These are phyloP conservation scores for Mycena sanguinolenta DNA, from an alignment of 768 basidiomycete species.

Conservation along the genomic window DNA sequence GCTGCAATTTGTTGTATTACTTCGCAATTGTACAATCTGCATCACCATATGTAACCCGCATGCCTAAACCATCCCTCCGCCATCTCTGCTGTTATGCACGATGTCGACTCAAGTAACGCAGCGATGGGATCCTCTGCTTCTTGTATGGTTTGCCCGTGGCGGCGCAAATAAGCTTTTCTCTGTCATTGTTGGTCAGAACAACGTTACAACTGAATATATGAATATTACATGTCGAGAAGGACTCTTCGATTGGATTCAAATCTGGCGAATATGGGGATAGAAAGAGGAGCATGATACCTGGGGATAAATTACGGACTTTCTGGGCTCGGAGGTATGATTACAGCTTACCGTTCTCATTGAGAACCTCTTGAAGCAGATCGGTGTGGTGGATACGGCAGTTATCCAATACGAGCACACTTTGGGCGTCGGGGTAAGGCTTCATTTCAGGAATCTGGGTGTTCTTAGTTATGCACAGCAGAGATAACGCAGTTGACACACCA, in stretches of 20 bases:
- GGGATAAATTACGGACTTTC: too few species aligned
- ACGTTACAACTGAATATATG: too few species aligned
- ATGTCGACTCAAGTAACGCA: slow-evolving; percentile 32
- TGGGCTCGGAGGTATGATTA: too few species aligned
- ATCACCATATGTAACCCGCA: slow-evolving; percentile 40
- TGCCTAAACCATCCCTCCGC: slow-evolving; percentile 39
- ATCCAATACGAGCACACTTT: too few species aligned
- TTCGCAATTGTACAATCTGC: background rate
- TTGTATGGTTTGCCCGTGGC: slow-evolving; percentile 23
- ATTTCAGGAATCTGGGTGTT: too few species aligned
- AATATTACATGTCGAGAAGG: background rate
- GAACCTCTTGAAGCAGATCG: too few species aligned
- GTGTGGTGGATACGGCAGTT: too few species aligned
- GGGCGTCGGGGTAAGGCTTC: too few species aligned
- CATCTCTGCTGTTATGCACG: slow-evolving; percentile 38
- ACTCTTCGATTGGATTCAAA: slow-evolving; percentile 11
- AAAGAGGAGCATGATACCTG: slow-evolving; percentile 9
- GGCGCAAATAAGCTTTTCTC: slow-evolving; percentile 33
- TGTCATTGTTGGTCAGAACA: background rate
- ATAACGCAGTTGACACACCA: too few species aligned
- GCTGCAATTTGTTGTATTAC: background rate
- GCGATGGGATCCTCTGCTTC: slow-evolving; percentile 27
- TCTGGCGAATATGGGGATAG: slow-evolving; percentile 11
- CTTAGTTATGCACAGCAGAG: too few species aligned
- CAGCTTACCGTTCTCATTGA: too few species aligned